Conservation (phyloP, 225 moss, liverwort and hornwort species). For the Physcomitrellopsis africana region DNA sequence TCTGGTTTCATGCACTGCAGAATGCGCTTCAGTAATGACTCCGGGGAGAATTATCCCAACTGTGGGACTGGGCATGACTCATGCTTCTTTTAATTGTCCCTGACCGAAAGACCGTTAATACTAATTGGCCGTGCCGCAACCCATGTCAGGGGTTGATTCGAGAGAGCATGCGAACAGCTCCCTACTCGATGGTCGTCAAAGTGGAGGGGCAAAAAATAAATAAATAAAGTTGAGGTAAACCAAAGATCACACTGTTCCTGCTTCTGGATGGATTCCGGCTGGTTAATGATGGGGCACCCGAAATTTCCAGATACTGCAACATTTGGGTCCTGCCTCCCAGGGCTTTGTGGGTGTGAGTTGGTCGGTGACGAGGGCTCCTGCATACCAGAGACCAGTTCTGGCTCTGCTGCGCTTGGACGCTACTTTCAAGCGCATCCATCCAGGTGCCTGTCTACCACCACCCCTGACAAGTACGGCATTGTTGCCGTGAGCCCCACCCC, state of each 20-base stretch:
- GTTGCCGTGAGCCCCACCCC: no score
- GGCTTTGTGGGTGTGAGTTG: constrained; percentile 8
- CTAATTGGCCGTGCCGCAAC: not conserved
- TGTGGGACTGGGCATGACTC: constrained; percentile 19
- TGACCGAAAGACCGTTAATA: constrained; percentile 16
- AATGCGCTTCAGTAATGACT: no score
- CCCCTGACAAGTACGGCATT: not conserved
- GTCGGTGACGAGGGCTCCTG: constrained; percentile 1
- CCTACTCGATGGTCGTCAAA: no score
- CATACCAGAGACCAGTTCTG: not conserved
- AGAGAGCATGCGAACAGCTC: no score
- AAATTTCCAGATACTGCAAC: not conserved
- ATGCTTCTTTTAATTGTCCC: not conserved
- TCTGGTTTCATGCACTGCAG: not conserved
- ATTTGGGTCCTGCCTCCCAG: not conserved
- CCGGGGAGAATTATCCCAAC: not conserved
- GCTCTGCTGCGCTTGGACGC: not conserved
- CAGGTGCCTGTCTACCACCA: not conserved
- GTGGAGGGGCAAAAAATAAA: not conserved
- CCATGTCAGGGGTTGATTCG: not conserved
- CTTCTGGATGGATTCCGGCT: not conserved
- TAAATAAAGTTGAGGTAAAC: not conserved
- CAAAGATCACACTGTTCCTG: not conserved
- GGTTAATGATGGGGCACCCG: not conserved
- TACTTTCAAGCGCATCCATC: constrained; percentile 24